A percentile compares a stretch with the other conserved stretches of the same genome.
phyloP scores from a whole-genome alignment of 176 grass and related monocot genomes.

The Luzula sylvatica region DNA sequence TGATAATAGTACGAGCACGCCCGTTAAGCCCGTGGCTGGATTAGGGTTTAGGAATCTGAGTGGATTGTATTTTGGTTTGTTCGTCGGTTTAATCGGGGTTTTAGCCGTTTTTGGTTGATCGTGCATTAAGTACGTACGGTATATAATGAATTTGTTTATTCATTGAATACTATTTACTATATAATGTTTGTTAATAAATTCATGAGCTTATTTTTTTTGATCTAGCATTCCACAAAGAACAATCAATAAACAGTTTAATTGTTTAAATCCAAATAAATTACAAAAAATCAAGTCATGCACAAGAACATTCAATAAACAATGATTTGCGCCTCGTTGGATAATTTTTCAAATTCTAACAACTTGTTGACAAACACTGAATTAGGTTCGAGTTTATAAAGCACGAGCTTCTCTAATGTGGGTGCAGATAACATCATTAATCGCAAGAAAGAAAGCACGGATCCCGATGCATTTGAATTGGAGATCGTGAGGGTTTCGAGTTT shows the following conservation, averaged over 20 bases:
- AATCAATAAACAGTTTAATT: no score
- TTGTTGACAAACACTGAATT: slow-evolving; percentile 1
- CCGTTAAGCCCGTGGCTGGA: slow-evolving; percentile 13
- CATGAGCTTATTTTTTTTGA: neutral
- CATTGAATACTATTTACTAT: slow-evolving; percentile 15
- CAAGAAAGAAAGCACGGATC: slow-evolving; percentile 17
- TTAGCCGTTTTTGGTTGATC: slow-evolving; percentile 16
- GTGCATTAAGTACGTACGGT: neutral
- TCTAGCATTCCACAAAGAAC: neutral
- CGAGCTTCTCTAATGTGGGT: slow-evolving; percentile 10
- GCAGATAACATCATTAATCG: slow-evolving; percentile 14
- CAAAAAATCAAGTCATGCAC: neutral
- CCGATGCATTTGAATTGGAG: slow-evolving; percentile 6
- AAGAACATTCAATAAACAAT: slow-evolving; percentile 10
- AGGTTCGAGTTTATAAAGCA: slow-evolving; percentile 12
- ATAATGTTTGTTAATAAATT: neutral
- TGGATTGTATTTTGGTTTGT: neutral
- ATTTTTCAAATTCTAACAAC: slow-evolving; percentile 12
- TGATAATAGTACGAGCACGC: slow-evolving; percentile 19
- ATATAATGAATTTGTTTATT: neutral
- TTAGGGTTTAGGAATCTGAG: neutral
- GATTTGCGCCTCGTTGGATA: slow-evolving; percentile 14
- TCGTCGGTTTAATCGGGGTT: neutral
- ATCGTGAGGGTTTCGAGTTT: slow-evolving; percentile 11
- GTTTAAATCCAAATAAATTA: slow-evolving; percentile 2